Conservation (phyloP, 805 yeast species). For the Komagataella mondaviorum region DNA sequence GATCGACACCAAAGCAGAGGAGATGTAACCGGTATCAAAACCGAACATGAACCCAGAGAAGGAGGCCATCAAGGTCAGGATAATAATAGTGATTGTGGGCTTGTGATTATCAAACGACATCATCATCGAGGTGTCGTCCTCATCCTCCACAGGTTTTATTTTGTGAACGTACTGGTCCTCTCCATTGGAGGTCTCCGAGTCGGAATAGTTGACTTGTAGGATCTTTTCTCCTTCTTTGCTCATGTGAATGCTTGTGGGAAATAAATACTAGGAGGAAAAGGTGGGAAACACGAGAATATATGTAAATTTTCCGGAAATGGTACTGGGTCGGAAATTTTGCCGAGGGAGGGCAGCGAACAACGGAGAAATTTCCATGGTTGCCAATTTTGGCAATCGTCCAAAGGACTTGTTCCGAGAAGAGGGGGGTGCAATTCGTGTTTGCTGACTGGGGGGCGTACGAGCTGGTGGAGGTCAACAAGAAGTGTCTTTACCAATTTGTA, state of each 20-base stretch:
- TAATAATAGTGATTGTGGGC: slow-evolving; percentile 51
- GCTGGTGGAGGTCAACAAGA: background rate
- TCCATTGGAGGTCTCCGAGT: background rate
- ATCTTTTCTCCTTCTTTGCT: background rate
- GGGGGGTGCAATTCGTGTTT: background rate
- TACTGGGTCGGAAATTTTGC: background rate
- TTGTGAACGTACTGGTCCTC: background rate
- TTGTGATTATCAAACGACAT: slow-evolving; percentile 33
- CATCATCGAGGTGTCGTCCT: slow-evolving; percentile 32
- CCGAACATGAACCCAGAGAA: slow-evolving; percentile 96
- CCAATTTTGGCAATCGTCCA: background rate
- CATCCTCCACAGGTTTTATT: slow-evolving; percentile 25
- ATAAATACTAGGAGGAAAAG: background rate
- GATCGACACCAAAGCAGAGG: slow-evolving; percentile 81
- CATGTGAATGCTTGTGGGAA: background rate
- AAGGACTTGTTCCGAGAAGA: background rate
- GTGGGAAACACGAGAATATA: background rate
- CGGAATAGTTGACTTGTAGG: background rate
- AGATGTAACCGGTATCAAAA: slow-evolving; percentile 94
- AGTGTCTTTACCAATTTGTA: background rate
- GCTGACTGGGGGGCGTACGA: background rate
- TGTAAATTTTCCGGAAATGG: background rate
- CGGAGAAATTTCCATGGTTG: background rate
- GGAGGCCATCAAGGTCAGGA: slow-evolving; percentile 65
- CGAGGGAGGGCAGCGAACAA: background rate